Evolutionary conservation across 805 yeast genomes (phyloP).

Genomic region (Lipomyces kockii): DNA sequence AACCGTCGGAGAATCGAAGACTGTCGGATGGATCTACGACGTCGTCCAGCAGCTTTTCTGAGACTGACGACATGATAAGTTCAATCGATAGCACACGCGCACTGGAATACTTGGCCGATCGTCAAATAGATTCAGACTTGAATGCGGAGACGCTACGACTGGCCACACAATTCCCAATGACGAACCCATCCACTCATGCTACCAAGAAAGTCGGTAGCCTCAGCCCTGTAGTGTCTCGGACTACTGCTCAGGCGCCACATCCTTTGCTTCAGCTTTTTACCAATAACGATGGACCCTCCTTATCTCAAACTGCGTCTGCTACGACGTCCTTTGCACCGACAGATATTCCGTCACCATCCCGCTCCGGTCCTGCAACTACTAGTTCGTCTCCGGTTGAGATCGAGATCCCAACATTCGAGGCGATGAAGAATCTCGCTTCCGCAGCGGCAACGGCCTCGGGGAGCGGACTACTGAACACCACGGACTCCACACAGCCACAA

Average conservation of each 20-base stretch:
- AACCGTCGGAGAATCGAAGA: not conserved
- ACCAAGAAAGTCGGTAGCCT: not conserved
- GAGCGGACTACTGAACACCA: slow-evolving; percentile 9
- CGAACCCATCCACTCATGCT: not conserved
- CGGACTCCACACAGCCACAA: slow-evolving; percentile 28
- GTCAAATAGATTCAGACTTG: slow-evolving; percentile 5
- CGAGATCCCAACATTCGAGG: slow-evolving; percentile 42
- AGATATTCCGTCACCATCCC: slow-evolving; percentile 1
- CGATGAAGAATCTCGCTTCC: slow-evolving; percentile 35
- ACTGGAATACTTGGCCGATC: slow-evolving; percentile 5
- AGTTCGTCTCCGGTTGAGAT: slow-evolving; percentile 39
- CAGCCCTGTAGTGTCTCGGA: not conserved
- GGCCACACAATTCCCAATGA: slow-evolving; percentile 8
- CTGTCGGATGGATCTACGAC: not conserved
- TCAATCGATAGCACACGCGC: not conserved
- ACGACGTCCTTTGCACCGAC: slow-evolving; percentile 5
- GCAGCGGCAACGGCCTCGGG: slow-evolving; percentile 23
- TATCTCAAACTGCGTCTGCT: slow-evolving; percentile 28
- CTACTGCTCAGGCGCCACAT: slow-evolving; percentile 8
- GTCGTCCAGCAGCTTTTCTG: not conserved
- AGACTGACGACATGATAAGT: not conserved
- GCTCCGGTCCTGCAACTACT: slow-evolving; percentile 10
- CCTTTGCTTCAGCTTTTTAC: slow-evolving; percentile 30
- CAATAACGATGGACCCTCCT: slow-evolving; percentile 16
- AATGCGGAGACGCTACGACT: slow-evolving; percentile 4